Evolutionary conservation across 352 stramenopile species (phyloP), one percentile per base, ranked within the genome.

Genomic region (Globisporangium paddicum): DNA sequence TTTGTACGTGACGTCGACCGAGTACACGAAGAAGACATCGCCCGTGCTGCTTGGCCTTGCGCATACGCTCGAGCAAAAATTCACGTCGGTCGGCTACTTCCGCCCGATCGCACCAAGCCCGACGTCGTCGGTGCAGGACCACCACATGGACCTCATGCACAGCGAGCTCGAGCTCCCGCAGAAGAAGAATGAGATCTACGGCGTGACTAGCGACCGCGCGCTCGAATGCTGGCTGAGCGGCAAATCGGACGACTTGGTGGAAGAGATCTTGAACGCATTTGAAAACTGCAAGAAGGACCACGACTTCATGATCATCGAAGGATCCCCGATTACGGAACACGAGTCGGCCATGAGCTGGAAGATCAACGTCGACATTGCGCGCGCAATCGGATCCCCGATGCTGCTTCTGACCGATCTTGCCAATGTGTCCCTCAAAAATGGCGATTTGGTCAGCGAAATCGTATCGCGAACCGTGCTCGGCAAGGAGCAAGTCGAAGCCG

Each of bases 291-390:
- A 77, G 21, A 46, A 75, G 30, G 64, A 77, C 37, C 81, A 93
- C 64, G 82, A 93, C 68, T 93, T 93, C 54, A 86, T 93, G 73
- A 82, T 93, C 63, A 85, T 93, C 37, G 82, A 93, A 55, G 82
- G 82, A n/a, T 82, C 80, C 9, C 72, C 78, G 52, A 57, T 93
- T 41, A 76, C 77, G 26, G 67, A 84, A 56, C 72, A 85, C 67
- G 80, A 93, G 52, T 79, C 77, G 32, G 70, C 75, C 5, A 81
- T 87, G 74, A 88, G 77, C 68, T 93, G 80, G 82, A 86, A 88
- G 51, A 77, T 93, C 54, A 88, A 93, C 57, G 70, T 79, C 16
- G 80, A 93, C 55, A 82, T 93, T 57, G 82, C 82, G 55, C 88
- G 86, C 47, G 73, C 80, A 23, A 65, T 93, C 8, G 80, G 80